Evolutionary conservation across 495 filamentous ascomycete genomes (phyloP).

Genomic region (Trichodelitschia bisporula): DNA sequence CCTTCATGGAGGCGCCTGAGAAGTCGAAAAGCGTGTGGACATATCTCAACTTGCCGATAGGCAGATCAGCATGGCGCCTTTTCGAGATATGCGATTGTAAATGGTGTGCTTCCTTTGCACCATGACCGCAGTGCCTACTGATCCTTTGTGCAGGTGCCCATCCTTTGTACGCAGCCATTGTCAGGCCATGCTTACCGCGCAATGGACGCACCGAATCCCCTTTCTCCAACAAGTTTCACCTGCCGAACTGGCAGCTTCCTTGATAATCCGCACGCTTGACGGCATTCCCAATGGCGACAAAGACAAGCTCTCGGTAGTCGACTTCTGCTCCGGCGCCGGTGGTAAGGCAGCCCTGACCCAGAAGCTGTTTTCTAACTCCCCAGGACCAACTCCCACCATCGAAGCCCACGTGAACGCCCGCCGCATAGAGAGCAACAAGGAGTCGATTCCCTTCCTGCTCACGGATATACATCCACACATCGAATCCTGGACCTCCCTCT

Average conservation of each 20-base stretch:
- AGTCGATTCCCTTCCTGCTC: conserved; percentile 33
- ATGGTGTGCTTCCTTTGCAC: too few species aligned
- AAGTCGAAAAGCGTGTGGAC: too few species aligned
- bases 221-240: conserved; percentile 10
- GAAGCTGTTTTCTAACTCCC: background rate
- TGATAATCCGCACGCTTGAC: conserved; percentile 6
- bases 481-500: conserved; percentile 29
- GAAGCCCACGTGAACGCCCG: conserved; percentile 12
- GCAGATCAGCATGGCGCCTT: too few species aligned
- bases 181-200: conserved; percentile 12
- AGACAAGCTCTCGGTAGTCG: conserved; percentile 21
- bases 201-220: conserved; percentile 14
- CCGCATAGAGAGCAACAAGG: conserved; percentile 4
- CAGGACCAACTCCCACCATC: conserved; percentile 8
- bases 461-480: conserved; percentile 46
- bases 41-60: too few species aligned
- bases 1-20: too few species aligned
- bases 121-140: too few species aligned
- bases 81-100: too few species aligned
- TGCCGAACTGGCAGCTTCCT: conserved; percentile 8
- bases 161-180: conserved; percentile 4
- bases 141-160: too few species aligned
- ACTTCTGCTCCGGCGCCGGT: conserved; percentile 52
- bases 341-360: conserved; percentile 14
- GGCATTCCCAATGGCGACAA: conserved; percentile 3